A percentile compares a stretch with the other conserved stretches of the same genome.
Conservation (phyloP, 805 yeast genomes). For the Metschnikowia hibisci region DNA sequence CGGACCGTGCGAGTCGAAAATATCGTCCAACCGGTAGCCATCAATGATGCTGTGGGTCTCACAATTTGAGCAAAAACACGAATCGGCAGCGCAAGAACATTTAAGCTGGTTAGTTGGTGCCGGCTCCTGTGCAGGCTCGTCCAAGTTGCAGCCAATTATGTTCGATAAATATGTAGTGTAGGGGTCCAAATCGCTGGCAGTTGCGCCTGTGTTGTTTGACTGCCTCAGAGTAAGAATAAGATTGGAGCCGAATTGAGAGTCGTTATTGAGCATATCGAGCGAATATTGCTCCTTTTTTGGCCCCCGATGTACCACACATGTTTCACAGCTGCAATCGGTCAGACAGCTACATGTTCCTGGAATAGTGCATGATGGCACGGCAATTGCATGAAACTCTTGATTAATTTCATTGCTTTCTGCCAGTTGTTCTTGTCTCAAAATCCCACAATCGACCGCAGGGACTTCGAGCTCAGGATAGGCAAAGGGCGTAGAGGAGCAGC, state of each 20-base stretch:
- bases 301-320: slow-evolving; percentile 33
- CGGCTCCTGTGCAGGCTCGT: slow-evolving; percentile 3
- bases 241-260: slow-evolving; percentile 12
- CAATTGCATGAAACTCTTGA: slow-evolving; percentile 22
- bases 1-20: slow-evolving; percentile 18
- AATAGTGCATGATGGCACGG: slow-evolving; percentile 32
- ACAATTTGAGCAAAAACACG: slow-evolving; percentile 35
- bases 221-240: slow-evolving; percentile 10
- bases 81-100: slow-evolving; percentile 16
- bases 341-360: slow-evolving; percentile 38
- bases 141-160: slow-evolving; percentile 5
- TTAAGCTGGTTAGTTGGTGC: slow-evolving; percentile 1
- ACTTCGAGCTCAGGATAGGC: background rate
- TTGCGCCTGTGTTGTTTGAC: background rate
- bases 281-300: slow-evolving; percentile 8
- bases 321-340: slow-evolving; percentile 34
- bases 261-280: slow-evolving; percentile 11
- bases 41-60: slow-evolving; percentile 44
- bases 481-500: background rate
- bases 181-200: slow-evolving; percentile 3
- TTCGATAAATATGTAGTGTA: slow-evolving; percentile 4
- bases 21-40: slow-evolving; percentile 39
- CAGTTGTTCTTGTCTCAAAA: slow-evolving; percentile 1
- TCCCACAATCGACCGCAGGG: slow-evolving; percentile 1
- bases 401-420: background rate